Conservation (phyloP, 345 rosid genomes). For the Mangifera indica region DNA sequence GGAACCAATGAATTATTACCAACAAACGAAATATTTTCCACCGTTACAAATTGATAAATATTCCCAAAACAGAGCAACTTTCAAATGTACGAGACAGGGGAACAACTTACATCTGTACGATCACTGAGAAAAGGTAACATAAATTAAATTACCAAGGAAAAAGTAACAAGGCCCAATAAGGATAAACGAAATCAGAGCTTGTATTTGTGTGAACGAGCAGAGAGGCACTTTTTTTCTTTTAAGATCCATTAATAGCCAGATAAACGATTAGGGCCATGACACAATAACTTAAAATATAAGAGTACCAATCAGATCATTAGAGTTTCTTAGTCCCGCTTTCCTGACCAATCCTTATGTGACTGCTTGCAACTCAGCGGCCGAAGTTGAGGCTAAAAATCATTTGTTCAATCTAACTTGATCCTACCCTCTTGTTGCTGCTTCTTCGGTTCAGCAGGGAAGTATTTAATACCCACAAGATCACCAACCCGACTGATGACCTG, state of each 20-base stretch:
- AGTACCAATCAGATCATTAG: constrained; percentile 12
- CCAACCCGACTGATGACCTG: constrained; percentile 82
- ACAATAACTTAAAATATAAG: constrained; percentile 1
- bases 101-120: constrained; percentile 18
- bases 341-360: neutral
- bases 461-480: constrained; percentile 77
- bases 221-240: neutral
- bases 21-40: neutral
- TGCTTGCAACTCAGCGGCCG: neutral
- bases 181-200: neutral
- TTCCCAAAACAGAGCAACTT: neutral
- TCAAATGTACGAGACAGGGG: neutral
- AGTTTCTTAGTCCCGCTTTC: constrained; percentile 9
- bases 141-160: neutral
- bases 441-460: constrained; percentile 71
- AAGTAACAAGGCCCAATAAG: neutral
- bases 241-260: constrained; percentile 7
- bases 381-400: neutral
- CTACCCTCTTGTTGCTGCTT: constrained; percentile 44
- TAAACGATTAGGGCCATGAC: neutral
- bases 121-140: neutral
- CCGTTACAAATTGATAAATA: neutral
- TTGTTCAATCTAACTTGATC: constrained; percentile 34
- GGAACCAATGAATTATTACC: neutral
- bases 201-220: neutral